These are phyloP conservation scores for Solanum verrucosum DNA, from an alignment of 257 asterid genomes.

Conservation along the genomic window DNA sequence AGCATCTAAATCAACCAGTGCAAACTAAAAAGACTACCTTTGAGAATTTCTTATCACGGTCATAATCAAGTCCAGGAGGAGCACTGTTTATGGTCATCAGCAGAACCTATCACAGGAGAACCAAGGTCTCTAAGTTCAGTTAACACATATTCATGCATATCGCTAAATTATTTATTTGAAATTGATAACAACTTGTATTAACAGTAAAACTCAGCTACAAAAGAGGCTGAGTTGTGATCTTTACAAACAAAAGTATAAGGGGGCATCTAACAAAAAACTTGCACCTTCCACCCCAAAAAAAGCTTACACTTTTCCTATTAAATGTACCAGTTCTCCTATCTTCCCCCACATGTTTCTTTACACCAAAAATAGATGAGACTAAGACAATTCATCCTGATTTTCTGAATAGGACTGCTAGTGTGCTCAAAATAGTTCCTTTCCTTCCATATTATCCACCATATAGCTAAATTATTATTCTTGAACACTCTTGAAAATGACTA, in stretches of 20 bases:
- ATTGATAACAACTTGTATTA: neutral
- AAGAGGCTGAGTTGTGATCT: neutral
- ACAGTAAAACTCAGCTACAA: neutral
- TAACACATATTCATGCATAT: neutral
- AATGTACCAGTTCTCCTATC: neutral
- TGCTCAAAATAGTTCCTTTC: neutral
- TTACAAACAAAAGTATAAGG: neutral
- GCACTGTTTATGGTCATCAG: slow-evolving; percentile 95
- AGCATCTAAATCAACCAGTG: neutral
- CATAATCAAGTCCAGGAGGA: slow-evolving; percentile 99
- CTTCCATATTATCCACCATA: neutral
- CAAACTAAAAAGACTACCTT: slow-evolving; percentile 44
- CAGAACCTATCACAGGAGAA: slow-evolving; percentile 5
- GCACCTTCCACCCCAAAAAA: neutral
- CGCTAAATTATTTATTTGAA: neutral
- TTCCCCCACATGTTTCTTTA: neutral
- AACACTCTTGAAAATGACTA: neutral
- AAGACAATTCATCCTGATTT: neutral
- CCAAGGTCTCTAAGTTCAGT: slow-evolving; percentile 1
- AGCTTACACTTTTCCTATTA: neutral
- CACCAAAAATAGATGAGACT: neutral
- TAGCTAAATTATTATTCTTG: neutral
- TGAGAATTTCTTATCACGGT: slow-evolving; percentile 95
- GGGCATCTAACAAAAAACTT: neutral
- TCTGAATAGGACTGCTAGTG: neutral